These are phyloP conservation scores for Yarrowia bubula DNA, from an alignment of 805 yeast genomes.

Conservation along the genomic window DNA sequence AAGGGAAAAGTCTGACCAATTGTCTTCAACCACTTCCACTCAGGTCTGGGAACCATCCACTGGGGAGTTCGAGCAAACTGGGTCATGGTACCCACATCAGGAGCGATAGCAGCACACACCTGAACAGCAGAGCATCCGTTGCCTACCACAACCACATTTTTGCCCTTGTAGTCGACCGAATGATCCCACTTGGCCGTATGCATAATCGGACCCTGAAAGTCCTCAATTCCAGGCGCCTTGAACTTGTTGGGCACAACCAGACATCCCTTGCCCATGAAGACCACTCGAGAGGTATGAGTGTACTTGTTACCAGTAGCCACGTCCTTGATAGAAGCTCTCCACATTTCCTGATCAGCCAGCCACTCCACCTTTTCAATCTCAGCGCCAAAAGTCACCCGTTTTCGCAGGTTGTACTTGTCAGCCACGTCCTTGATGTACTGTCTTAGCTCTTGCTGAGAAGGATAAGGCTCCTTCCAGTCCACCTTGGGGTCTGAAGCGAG, in stretches of 20 bases:
- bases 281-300: conserved; percentile 18
- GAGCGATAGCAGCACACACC: conserved; percentile 29
- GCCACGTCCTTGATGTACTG: conserved; percentile 25
- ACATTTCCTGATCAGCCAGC: conserved; percentile 16
- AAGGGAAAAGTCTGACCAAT: conserved; percentile 5
- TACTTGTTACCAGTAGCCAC: conserved; percentile 1
- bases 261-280: conserved; percentile 25
- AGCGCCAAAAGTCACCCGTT: not conserved
- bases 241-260: conserved; percentile 20
- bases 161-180: conserved; percentile 28
- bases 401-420: conserved; percentile 13
- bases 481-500: conserved; percentile 27
- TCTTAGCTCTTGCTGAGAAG: conserved; percentile 21
- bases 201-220: conserved; percentile 27
- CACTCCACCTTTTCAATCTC: conserved; percentile 27
- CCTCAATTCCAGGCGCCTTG: conserved; percentile 15
- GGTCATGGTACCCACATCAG: conserved; percentile 27
- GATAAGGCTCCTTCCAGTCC: conserved; percentile 25
- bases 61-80: conserved; percentile 32
- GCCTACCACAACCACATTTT: conserved; percentile 31
- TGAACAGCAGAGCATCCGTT: conserved; percentile 33
- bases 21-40: conserved; percentile 2
- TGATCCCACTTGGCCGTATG: conserved; percentile 29
- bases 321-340: conserved; percentile 4
- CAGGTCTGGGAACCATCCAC: conserved; percentile 29